Evolutionary conservation across 192 early-diverging fungal species (phyloP), one percentile per base, ranked within the genome.

Genomic region (Coemansia sp.): DNA sequence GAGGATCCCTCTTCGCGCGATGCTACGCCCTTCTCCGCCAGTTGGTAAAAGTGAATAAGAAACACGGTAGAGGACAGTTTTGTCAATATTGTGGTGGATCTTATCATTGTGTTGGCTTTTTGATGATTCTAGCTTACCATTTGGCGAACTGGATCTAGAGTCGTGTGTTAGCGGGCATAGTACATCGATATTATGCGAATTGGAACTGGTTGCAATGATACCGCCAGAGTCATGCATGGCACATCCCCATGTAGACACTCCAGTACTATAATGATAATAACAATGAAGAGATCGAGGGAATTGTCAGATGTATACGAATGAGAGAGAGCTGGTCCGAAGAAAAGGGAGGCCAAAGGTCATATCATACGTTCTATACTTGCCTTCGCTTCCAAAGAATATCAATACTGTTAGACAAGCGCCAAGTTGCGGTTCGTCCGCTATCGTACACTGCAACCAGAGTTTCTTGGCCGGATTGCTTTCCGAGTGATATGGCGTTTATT

Each of bases 201-300:
- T 79, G 41, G 75, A 60, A 45, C 75, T 79, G 29, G 59, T 69
- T 14, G 75, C 75, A 7, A 72, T 60, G 3, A 48, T 48, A n/a
- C 30, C 40, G 2, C 60, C 31, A 10, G 40, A 22, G 4, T 40
- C 14, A 33, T 64, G 59, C 5, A 72, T 50, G 3, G 70, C 68
- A 45, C 75, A 79, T 25, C 75, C 75, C 75, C 75, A 79, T 1
- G 75, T 72, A 11, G 75, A 72, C 11, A 37, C 60, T 28, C 42
- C 52, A 29, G 56, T 64, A 20, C 41, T 54, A 65, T 22, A 58
- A 45, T 19, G 17, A 14, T 14, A 15, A 15, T 15, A 28, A 3
- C 25, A 30, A 15, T 5, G 19, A 23, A 57, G 8, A 11, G 34
- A 3, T 36, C 13, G 34, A 1, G 34, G 13, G 4, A 36, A 36